These are phyloP conservation scores for Fabrea salina DNA, from an alignment of 169 alveolate species.

Conservation along the genomic window DNA sequence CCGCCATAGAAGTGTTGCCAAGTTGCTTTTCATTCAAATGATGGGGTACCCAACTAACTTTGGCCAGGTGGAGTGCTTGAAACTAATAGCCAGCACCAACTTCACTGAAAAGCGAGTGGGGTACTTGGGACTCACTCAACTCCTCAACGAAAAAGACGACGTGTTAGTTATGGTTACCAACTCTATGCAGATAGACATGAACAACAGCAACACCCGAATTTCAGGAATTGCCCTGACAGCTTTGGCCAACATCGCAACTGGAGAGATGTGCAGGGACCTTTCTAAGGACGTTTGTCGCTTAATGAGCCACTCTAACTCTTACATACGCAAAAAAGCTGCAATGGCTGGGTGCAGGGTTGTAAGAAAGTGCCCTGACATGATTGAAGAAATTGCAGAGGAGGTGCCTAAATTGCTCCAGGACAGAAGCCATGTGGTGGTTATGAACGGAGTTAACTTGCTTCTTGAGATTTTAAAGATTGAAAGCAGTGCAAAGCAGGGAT, in stretches of 20 bases:
- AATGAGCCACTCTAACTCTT: conserved; percentile 91
- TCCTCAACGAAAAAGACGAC: conserved; percentile 97
- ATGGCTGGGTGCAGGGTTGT: conserved; percentile 83
- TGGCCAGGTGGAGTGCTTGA: conserved; percentile 97
- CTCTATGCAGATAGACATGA: conserved; percentile 96
- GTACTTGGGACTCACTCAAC: conserved; percentile 95
- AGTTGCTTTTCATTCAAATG: conserved; percentile 95
- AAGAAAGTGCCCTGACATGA: conserved; percentile 81
- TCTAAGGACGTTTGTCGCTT: conserved; percentile 89
- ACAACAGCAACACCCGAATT: conserved; percentile 88
- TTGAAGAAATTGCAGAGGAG: conserved; percentile 85
- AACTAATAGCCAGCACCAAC: conserved; percentile 93
- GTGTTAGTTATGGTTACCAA: conserved; percentile 97
- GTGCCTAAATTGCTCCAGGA: conserved; percentile 91
- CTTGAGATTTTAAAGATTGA: conserved; percentile 88
- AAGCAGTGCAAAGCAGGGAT: conserved; percentile 60
- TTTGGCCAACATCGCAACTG: conserved; percentile 96
- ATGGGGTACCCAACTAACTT: conserved; percentile 96
- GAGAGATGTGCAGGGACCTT: conserved; percentile 96
- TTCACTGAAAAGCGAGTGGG: conserved; percentile 96
- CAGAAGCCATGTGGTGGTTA: conserved; percentile 95
- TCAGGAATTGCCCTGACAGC: conserved; percentile 98
- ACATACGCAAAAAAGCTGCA: conserved; percentile 94
- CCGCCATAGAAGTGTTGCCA: conserved; percentile 97
- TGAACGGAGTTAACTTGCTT: conserved; percentile 90